Base-by-base conservation (phyloP, 192 early-diverging fungal genomes). In the Thoreauomyces humboldtii region DNA sequence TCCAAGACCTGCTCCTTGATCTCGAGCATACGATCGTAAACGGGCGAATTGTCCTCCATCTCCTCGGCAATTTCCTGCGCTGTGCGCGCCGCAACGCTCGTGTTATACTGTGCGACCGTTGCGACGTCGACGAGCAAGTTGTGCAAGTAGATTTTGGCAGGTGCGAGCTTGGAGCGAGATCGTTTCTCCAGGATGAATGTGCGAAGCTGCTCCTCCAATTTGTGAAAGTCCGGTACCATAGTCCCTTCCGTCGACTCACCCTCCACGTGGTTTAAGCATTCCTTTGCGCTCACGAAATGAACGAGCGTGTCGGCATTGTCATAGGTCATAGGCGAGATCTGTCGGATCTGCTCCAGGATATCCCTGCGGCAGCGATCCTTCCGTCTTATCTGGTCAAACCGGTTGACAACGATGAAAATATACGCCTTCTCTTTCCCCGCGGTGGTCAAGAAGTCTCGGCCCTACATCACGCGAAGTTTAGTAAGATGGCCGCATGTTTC, bases 361-460 rank as follows among this genome's bases (percentile, higher is more conserved):
- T 94, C 85, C 37, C 88, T 80, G 70, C 89, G 89, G 79, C 94
- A 96, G 51, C 94, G 89, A 72, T 98, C 93, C 77, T 94, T 92
- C 69, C 93, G 81, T 51, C 88, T 84, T 74, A 99, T 99, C 19
- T 87, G 84, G 72, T 99, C 96, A 68, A 98, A 99, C 61, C 89
- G 82, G 75, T 99, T 99, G 65, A 99, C 92, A 22, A 99, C 94
- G 60, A 99, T 95, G 63, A 99, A 99, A 25, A 99, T 92, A 74
- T 92, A 93, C 7, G 94, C 93, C 79, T 99, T 99, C 82, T 99
- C 96, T 74, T 97, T 96, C 43, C 92, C 93, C 6, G 96, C 96
- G 64, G 87, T 96, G 63, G 87, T 84, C 73, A 99, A 81, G 74
- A 99, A 99, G 80, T 99, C 92, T 59, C 92, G 89, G 25, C 93